Percentiles rank a stretch among this genome's conserved stretches.
These are phyloP conservation scores for Sporisorium sorghi DNA, from an alignment of 1,284 basidiomycete species.

Conservation along the genomic window DNA sequence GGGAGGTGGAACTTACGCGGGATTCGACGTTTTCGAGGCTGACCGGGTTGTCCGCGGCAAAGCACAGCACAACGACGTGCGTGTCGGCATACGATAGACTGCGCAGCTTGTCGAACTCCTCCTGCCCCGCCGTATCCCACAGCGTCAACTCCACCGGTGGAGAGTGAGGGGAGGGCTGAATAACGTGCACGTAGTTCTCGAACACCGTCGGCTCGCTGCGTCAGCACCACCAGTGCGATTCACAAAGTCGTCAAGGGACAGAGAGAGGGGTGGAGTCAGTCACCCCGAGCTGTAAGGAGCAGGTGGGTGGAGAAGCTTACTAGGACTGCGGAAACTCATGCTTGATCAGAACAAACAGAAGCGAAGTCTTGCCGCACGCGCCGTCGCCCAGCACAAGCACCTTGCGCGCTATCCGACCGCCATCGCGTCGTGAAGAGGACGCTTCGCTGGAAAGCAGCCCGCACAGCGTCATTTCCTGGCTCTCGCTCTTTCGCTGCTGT, in stretches of 20 bases:
- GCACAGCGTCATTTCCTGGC: conserved; percentile 32
- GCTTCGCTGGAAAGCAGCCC: conserved; percentile 1
- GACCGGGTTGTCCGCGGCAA: conserved; percentile 72
- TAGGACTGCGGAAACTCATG: conserved; percentile 55
- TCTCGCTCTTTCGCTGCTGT: too few relatives aligned
- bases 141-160: conserved; percentile 87
- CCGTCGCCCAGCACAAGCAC: conserved; percentile 85
- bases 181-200: conserved; percentile 85
- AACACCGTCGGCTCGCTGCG: conserved; percentile 68
- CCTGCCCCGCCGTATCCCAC: conserved; percentile 97
- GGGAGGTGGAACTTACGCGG: conserved; percentile 75
- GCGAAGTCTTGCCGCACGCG: conserved; percentile 50
- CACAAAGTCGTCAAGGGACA: too few relatives aligned
- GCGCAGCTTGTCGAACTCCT: conserved; percentile 92
- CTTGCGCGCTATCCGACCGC: conserved; percentile 71
- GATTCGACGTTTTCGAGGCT: conserved; percentile 86
- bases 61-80: conserved; percentile 74
- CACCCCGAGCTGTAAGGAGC: too few relatives aligned
- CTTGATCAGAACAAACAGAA: conserved; percentile 45
- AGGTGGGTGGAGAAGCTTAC: conserved; percentile 20
- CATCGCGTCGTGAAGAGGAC: background rate
- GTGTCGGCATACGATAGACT: conserved; percentile 94
- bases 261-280: too few relatives aligned
- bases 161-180: conserved; percentile 73
- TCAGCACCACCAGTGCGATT: too few relatives aligned